phyloP scores from a whole-genome alignment of 2,329 filamentous ascomycete species.

The Fusarium albosuccineum region DNA sequence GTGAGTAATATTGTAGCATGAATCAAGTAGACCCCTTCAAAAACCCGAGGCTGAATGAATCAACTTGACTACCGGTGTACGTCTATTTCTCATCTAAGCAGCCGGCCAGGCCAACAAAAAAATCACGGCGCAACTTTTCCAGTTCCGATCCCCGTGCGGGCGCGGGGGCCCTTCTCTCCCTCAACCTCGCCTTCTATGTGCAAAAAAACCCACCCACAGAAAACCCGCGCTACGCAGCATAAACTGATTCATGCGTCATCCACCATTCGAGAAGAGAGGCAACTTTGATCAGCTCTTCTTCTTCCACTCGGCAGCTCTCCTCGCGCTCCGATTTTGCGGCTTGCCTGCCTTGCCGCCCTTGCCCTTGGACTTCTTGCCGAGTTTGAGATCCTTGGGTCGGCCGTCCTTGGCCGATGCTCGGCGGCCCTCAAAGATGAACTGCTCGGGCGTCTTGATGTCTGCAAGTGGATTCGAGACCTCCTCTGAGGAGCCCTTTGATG shows the following conservation, averaged over 20 bases:
- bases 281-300: constrained; percentile 50
- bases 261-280: neutral
- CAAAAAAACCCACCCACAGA: neutral
- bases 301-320: constrained; percentile 60
- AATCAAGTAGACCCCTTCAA: constrained; percentile 8
- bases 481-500: constrained; percentile 38
- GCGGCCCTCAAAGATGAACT: constrained; percentile 84
- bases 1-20: constrained; percentile 4
- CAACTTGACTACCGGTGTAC: constrained; percentile 17
- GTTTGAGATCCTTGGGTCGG: constrained; percentile 71
- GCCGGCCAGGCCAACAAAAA: constrained; percentile 26
- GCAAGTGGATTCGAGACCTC: constrained; percentile 23
- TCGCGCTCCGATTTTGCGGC: constrained; percentile 55
- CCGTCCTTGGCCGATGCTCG: constrained; percentile 77
- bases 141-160: constrained; percentile 20
- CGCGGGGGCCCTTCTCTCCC: constrained; percentile 21
- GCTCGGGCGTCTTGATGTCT: constrained; percentile 71
- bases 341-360: constrained; percentile 62
- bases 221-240: constrained; percentile 16
- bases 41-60: constrained; percentile 11
- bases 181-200: constrained; percentile 14
- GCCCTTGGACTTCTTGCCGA: constrained; percentile 68
- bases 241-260: constrained; percentile 11
- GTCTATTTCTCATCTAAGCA: constrained; percentile 34
- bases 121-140: constrained; percentile 39